phyloP scores from a whole-genome alignment of 164 flowering plant genomes.

The Kingdonia uniflora region DNA sequence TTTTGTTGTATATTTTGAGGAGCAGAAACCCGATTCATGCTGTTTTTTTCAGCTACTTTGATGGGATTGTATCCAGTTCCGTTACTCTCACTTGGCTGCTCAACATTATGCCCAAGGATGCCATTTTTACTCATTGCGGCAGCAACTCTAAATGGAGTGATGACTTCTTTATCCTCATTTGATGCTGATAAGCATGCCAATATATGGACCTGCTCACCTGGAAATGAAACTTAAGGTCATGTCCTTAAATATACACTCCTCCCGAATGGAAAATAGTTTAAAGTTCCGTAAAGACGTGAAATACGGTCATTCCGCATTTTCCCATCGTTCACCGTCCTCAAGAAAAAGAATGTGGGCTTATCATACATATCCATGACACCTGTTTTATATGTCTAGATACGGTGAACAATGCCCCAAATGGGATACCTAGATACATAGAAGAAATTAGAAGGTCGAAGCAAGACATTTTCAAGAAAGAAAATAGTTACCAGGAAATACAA shows the following conservation, averaged over 20 bases:
- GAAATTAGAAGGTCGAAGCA: conserved; percentile 7
- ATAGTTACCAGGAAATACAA: conserved; percentile 81
- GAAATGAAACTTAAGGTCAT: too few species aligned
- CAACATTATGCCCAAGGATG: conserved; percentile 19
- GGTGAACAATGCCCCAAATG: neutral
- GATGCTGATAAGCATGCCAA: conserved; percentile 77
- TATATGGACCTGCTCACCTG: conserved; percentile 92
- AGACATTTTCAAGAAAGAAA: conserved; percentile 7
- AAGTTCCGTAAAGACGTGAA: too few species aligned
- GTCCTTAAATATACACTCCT: too few species aligned
- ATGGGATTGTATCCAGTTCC: conserved; percentile 15
- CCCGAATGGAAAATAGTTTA: neutral
- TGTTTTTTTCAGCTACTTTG: conserved; percentile 13
- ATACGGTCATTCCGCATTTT: too few species aligned
- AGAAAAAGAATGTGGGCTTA: too few species aligned
- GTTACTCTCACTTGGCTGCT: conserved; percentile 30
- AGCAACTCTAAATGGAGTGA: conserved; percentile 94
- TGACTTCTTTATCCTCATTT: conserved; percentile 66
- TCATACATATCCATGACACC: too few species aligned
- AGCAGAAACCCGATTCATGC: conserved; percentile 14
- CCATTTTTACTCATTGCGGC: conserved; percentile 79
- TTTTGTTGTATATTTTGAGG: conserved; percentile 23
- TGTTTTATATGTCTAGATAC: too few species aligned
- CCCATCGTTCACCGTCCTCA: too few species aligned
- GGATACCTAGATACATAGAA: neutral